Percentiles rank a stretch among this genome's conserved stretches.
Evolutionary conservation across 257 asterid genomes (phyloP).

Genomic region (Avicennia marina): DNA sequence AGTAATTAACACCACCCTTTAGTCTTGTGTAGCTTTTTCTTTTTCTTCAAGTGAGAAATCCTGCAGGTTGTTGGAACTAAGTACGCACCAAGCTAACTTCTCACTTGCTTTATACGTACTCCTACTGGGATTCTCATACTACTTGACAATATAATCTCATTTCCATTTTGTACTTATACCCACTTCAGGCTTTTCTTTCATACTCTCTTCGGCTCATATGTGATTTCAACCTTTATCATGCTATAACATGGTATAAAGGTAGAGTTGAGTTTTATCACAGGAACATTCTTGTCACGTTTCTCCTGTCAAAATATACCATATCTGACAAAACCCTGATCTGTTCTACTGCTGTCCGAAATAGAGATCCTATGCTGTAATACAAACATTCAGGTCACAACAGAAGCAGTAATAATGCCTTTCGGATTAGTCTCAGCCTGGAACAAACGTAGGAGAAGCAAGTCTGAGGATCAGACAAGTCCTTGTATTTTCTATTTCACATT

Average conservation of each 20-base stretch:
- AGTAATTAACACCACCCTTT: constrained; percentile 42
- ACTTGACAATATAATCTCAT: constrained; percentile 17
- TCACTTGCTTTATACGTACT: constrained; percentile 71
- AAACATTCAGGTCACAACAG: constrained; percentile 11
- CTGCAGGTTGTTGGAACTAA: constrained; percentile 49
- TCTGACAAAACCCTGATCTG: no score
- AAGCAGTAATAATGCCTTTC: constrained; percentile 60
- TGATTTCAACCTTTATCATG: background rate
- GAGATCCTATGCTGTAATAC: background rate
- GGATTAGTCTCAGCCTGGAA: constrained; percentile 95
- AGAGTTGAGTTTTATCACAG: no score
- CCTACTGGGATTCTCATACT: constrained; percentile 50
- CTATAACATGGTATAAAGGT: no score
- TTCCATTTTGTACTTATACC: constrained; percentile 2
- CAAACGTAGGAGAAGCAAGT: constrained; percentile 90
- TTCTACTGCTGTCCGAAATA: background rate
- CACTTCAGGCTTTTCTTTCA: background rate
- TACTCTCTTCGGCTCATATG: no score
- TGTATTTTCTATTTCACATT: constrained; percentile 36
- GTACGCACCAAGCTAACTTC: constrained; percentile 40
- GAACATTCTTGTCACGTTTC: no score
- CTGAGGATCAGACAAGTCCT: constrained; percentile 73
- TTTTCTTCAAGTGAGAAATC: constrained; percentile 65
- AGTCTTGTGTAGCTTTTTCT: constrained; percentile 36
- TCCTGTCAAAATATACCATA: background rate